Conservation (phyloP, 202 grass and related monocot genomes). For the Schoenoplectus tabernaemontani region DNA sequence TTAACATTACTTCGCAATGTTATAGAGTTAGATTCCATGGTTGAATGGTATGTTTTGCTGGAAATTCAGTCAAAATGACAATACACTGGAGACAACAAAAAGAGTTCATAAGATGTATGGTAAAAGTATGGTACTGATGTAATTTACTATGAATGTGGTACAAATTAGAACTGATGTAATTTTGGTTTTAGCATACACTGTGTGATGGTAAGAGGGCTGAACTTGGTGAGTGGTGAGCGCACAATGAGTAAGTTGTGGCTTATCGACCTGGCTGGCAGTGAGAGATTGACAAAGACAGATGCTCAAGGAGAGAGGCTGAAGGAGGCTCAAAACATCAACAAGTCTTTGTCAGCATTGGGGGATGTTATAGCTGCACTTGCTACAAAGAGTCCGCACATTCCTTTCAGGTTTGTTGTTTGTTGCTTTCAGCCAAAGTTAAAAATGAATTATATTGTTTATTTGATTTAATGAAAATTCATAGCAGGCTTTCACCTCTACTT, state of each 20-base stretch:
- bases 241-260: slow-evolving; percentile 85
- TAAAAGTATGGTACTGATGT: not conserved
- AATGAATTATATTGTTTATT: too few species aligned
- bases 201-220: slow-evolving; percentile 90
- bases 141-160: not conserved
- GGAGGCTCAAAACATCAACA: slow-evolving; percentile 92
- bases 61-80: not conserved
- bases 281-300: slow-evolving; percentile 79
- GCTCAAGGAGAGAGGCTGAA: slow-evolving; percentile 89
- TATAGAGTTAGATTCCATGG: not conserved
- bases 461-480: too few species aligned
- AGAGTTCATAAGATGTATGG: not conserved
- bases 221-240: slow-evolving; percentile 65
- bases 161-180: not conserved
- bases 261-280: slow-evolving; percentile 89
- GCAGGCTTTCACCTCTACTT: too few species aligned
- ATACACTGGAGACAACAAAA: not conserved
- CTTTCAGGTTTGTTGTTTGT: slow-evolving; percentile 60
- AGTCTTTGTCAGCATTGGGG: slow-evolving; percentile 88
- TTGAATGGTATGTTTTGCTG: not conserved
- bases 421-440: not conserved
- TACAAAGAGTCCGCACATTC: slow-evolving; percentile 75
- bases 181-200: slow-evolving; percentile 64
- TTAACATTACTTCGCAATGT: not conserved
- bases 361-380: slow-evolving; percentile 96